Conservation (phyloP, 306 rosid species). For the Malus fusca region DNA sequence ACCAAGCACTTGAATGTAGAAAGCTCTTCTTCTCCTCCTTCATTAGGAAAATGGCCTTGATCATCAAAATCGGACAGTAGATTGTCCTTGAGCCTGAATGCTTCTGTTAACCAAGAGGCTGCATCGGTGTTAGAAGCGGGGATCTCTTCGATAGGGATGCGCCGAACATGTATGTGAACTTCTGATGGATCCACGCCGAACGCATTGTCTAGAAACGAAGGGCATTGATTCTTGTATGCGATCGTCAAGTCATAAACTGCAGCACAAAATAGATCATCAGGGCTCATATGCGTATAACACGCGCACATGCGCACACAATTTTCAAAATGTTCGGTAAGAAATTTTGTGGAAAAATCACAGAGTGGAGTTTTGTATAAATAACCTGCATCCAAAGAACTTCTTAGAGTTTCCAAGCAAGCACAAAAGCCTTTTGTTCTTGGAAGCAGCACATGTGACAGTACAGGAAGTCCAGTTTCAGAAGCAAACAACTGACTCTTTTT, state of each 20-base stretch:
- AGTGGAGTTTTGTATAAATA: conserved; percentile 1
- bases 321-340: not conserved
- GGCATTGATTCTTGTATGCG: conserved; percentile 75
- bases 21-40: conserved; percentile 38
- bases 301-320: not conserved
- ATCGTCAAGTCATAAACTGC: conserved; percentile 83
- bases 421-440: conserved; percentile 89
- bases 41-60: conserved; percentile 63
- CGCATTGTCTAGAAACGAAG: conserved; percentile 82
- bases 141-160: conserved; percentile 52
- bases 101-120: conserved; percentile 58
- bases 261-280: conserved; percentile 9
- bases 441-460: conserved; percentile 64
- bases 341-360: not conserved
- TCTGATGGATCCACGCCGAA: conserved; percentile 91
- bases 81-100: conserved; percentile 48
- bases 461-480: conserved; percentile 65
- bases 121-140: conserved; percentile 53
- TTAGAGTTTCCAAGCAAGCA: conserved; percentile 70
- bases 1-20: conserved; percentile 49
- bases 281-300: not conserved
- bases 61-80: conserved; percentile 51
- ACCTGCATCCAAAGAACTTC: conserved; percentile 86
- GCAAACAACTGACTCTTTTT: conserved; percentile 57
- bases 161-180: conserved; percentile 75